Base-by-base conservation (phyloP, 2,329 filamentous ascomycete genomes). In the Verticillium nonalfalfae region DNA sequence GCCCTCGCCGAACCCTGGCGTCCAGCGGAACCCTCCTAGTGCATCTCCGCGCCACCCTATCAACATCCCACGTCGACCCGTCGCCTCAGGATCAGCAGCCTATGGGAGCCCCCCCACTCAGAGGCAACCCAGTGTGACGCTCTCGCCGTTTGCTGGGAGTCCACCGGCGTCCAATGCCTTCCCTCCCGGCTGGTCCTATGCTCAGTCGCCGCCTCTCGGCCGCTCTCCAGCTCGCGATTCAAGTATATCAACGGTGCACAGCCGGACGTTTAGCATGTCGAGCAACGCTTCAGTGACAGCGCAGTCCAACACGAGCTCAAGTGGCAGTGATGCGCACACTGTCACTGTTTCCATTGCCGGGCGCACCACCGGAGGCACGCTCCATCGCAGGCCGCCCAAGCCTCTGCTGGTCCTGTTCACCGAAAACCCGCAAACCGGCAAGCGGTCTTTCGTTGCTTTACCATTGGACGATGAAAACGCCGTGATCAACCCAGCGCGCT, bases 341-440 rank as follows among this genome's bases (percentile, higher is more conserved):
- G 58, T 65, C 9, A 67, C 62, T 1, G 60, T 65, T 2, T 60
- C 58, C 31, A 60, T 60, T 7, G 73, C 68, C 13, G 67, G 66
- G 2, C 66, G 65, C 31, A 67, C 67, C 4, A 71, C 70, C 1
- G 45, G 45, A 21, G 73, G 71, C 2, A 65, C 68, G 7, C 61
- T 75, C 4, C 71, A 74, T 40, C 67, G 65, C 26, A 66, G 67
- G 9, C 73, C 73, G 1, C 61, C 68, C 14, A 73, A 73, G 40
- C 73, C 73, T 1, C 69, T 74, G 68, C 68, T 75, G 5, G 72
- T 75, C 1, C 60, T 75, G 7, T 75, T 74, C 57, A 74, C 72
- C 0, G 67, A 69, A 34, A 67, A 64, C 56, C 50, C 59, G 1
- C 56, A 66, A 31, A 66, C 64, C 1, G 66, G 66, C 15, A 65